Conservation (phyloP, 1,139 yeast species). For the Eremothecium coryli region DNA sequence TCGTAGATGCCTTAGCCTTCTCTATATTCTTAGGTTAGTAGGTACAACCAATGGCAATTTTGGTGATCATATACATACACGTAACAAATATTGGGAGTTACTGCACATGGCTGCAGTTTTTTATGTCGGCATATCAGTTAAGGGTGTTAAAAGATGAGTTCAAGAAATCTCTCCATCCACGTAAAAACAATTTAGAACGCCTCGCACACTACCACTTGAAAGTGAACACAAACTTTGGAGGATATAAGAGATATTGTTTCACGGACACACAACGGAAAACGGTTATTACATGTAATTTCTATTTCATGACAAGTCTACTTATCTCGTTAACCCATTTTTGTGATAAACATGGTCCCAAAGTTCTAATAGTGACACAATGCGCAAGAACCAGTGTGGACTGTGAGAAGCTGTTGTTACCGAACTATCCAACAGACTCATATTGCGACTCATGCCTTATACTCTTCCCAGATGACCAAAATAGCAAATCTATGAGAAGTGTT, state of each 20-base stretch:
- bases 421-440: conserved; percentile 36
- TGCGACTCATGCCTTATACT: conserved; percentile 51
- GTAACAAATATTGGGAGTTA: conserved; percentile 3
- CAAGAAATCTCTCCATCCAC: too few relatives aligned
- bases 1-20: conserved; percentile 23
- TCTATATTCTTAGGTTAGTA: conserved; percentile 4
- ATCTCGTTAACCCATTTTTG: conserved; percentile 73
- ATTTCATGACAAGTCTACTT: conserved; percentile 10
- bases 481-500: conserved; percentile 19
- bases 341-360: conserved; percentile 77
- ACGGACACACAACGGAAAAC: too few relatives aligned
- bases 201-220: too few relatives aligned
- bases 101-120: conserved; percentile 1
- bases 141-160: too few relatives aligned
- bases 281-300: too few relatives aligned
- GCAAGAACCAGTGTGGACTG: conserved; percentile 17
- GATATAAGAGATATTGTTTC: too few relatives aligned
- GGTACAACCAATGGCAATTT: too few relatives aligned
- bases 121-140: too few relatives aligned
- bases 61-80: conserved; percentile 2
- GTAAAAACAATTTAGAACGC: not conserved
- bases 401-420: conserved; percentile 26
- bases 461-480: conserved; percentile 34
- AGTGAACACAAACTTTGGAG: too few relatives aligned
- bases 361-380: conserved; percentile 62